Percentiles rank a stretch among this genome's conserved stretches.
Conservation (phyloP, 169 alveolate genomes). For the Cryptosporidium sp. region DNA sequence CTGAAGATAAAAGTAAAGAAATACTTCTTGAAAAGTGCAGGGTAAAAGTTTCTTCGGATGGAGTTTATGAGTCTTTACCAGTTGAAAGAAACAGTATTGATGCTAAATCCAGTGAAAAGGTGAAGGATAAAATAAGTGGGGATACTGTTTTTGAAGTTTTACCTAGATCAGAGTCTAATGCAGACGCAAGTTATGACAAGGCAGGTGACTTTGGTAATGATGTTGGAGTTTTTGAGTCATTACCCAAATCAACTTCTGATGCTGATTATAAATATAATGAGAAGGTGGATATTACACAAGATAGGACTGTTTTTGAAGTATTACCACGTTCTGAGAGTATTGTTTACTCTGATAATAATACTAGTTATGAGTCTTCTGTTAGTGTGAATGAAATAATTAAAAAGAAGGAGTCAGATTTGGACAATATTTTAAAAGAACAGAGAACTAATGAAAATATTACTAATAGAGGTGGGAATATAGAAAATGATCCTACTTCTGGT, state of each 20-base stretch:
- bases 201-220: not conserved
- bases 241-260: slow-evolving; percentile 9
- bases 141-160: slow-evolving; percentile 48
- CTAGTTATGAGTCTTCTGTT: not conserved
- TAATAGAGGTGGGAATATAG: not conserved
- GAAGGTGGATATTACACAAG: slow-evolving; percentile 14
- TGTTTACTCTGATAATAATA: not conserved
- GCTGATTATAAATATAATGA: slow-evolving; percentile 53
- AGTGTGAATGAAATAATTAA: slow-evolving; percentile 1
- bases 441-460: not conserved
- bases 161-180: slow-evolving; percentile 66
- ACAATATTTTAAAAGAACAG: not conserved
- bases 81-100: slow-evolving; percentile 16
- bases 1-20: slow-evolving; percentile 1
- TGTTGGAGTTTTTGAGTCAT: slow-evolving; percentile 37
- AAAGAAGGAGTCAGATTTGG: not conserved
- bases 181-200: slow-evolving; percentile 55
- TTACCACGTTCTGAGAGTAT: slow-evolving; percentile 25
- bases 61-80: slow-evolving; percentile 59
- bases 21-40: slow-evolving; percentile 47
- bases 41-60: slow-evolving; percentile 49
- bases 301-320: slow-evolving; percentile 31
- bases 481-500: not conserved
- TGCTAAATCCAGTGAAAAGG: slow-evolving; percentile 49
- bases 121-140: not conserved